A percentile compares a stretch with the other conserved stretches of the same genome.
Evolutionary conservation across 2,329 filamentous ascomycete species (phyloP).

Genomic region (Hypoxylon sp.): DNA sequence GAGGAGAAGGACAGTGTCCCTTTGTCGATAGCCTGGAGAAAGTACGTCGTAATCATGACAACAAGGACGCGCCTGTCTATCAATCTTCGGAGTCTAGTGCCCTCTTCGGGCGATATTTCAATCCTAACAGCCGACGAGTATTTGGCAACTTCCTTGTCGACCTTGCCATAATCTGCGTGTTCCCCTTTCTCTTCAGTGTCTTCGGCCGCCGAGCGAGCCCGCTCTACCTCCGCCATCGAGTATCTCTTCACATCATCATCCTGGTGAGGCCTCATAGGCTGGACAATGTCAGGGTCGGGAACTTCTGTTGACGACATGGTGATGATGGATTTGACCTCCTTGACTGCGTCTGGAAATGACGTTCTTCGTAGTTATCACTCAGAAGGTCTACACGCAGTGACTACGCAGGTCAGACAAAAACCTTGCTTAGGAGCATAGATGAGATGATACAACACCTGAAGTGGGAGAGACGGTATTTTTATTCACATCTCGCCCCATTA

Average conservation of each 20-base stretch:
- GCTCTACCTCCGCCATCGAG: conserved; percentile 53
- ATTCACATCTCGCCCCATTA: conserved; percentile 32
- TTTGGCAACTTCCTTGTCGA: conserved; percentile 79
- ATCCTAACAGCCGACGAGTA: conserved; percentile 73
- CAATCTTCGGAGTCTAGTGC: conserved; percentile 71
- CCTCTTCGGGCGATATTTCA: conserved; percentile 72
- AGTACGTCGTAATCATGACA: conserved; percentile 82
- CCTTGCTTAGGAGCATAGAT: conserved; percentile 2
- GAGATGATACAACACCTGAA: conserved; percentile 5
- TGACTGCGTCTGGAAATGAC: background rate
- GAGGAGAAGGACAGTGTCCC: conserved; percentile 75
- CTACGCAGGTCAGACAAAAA: background rate
- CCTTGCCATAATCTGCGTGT: conserved; percentile 64
- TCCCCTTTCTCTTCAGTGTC: conserved; percentile 64
- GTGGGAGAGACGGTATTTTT: conserved; percentile 27
- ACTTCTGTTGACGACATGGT: conserved; percentile 52
- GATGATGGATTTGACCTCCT: conserved; percentile 7
- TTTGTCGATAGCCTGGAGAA: conserved; percentile 79
- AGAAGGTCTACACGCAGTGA: conserved; percentile 1
- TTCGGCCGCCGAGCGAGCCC: conserved; percentile 49
- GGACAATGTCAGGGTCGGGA: conserved; percentile 49
- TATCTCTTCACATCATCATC: conserved; percentile 45
- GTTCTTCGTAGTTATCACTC: conserved; percentile 12
- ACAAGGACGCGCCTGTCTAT: conserved; percentile 78
- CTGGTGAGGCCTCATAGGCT: conserved; percentile 43